Evolutionary conservation across 495 filamentous ascomycete genomes (phyloP).

Genomic region (Aspergillus incahuasiensis): DNA sequence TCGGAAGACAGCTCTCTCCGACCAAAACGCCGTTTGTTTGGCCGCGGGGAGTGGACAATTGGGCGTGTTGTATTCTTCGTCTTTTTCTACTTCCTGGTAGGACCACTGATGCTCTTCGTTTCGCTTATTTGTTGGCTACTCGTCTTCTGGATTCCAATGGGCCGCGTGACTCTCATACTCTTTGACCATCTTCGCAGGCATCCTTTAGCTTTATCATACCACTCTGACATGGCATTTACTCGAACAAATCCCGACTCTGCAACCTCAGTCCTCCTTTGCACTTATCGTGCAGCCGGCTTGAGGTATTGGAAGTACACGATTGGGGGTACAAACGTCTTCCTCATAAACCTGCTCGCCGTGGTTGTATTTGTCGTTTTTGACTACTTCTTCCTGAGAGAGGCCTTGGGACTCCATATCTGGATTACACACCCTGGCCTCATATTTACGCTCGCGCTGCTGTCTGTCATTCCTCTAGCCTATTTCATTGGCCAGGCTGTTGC

Average conservation of each 20-base stretch:
- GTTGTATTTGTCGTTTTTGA: conserved; percentile 92
- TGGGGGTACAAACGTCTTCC: conserved; percentile 97
- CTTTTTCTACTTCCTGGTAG: conserved; percentile 92
- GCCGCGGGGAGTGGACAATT: conserved; percentile 90
- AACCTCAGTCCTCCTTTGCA: conserved; percentile 89
- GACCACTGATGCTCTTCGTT: conserved; percentile 80
- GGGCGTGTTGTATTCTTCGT: conserved; percentile 93
- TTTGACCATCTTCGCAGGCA: conserved; percentile 90
- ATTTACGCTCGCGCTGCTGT: conserved; percentile 79
- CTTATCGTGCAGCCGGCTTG: conserved; percentile 87
- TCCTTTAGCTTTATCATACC: conserved; percentile 87
- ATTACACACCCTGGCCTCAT: conserved; percentile 78
- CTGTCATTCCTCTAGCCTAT: conserved; percentile 96
- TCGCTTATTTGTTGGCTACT: conserved; percentile 90
- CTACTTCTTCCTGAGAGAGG: conserved; percentile 67
- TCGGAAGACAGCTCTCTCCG: conserved; percentile 48
- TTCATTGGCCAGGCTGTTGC: conserved; percentile 99
- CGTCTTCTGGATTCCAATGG: conserved; percentile 99
- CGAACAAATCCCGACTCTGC: conserved; percentile 64
- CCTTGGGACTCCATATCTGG: conserved; percentile 63
- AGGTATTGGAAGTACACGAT: conserved; percentile 99
- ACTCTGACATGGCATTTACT: conserved; percentile 74
- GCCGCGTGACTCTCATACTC: conserved; percentile 84
- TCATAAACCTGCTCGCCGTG: conserved; percentile 91
- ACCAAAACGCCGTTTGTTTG: conserved; percentile 88